Percentiles rank a stretch among this genome's conserved stretches.
These are phyloP conservation scores for Cytidiella melzeri DNA, from an alignment of 768 basidiomycete genomes.

Conservation along the genomic window DNA sequence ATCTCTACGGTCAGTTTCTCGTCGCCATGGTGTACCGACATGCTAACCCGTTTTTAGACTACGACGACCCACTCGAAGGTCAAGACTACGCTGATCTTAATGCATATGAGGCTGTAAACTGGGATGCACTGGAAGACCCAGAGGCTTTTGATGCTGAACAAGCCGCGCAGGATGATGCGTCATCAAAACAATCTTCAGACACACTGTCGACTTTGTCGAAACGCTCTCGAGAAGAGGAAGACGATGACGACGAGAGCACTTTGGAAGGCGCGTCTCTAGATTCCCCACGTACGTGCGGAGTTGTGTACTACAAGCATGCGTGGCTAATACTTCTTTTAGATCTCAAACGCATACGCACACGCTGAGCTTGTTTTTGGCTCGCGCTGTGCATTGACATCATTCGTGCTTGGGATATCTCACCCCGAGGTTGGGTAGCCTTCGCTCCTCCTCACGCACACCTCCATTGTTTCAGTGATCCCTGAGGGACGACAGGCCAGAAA, in stretches of 20 bases:
- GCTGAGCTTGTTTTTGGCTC: too few species aligned
- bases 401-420: too few species aligned
- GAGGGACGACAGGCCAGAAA: too few species aligned
- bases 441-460: too few species aligned
- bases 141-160: neutral
- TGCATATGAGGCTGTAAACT: constrained; percentile 2
- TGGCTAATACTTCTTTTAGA: neutral
- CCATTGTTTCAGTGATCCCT: too few species aligned
- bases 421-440: too few species aligned
- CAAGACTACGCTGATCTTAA: neutral
- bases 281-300: constrained; percentile 5
- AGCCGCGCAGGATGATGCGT: neutral
- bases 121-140: constrained; percentile 6
- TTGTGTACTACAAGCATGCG: neutral
- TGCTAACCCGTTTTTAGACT: too few species aligned
- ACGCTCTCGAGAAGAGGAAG: constrained; percentile 12
- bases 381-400: too few species aligned
- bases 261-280: neutral
- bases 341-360: neutral
- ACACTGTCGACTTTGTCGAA: constrained; percentile 11
- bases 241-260: constrained; percentile 3
- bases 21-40: too few species aligned
- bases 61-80: neutral
- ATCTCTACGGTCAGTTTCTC: neutral
- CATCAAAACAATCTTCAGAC: constrained; percentile 7